Evolutionary conservation across 306 rosid species (phyloP).

Genomic region (Amphicarpaea edgeworthii): DNA sequence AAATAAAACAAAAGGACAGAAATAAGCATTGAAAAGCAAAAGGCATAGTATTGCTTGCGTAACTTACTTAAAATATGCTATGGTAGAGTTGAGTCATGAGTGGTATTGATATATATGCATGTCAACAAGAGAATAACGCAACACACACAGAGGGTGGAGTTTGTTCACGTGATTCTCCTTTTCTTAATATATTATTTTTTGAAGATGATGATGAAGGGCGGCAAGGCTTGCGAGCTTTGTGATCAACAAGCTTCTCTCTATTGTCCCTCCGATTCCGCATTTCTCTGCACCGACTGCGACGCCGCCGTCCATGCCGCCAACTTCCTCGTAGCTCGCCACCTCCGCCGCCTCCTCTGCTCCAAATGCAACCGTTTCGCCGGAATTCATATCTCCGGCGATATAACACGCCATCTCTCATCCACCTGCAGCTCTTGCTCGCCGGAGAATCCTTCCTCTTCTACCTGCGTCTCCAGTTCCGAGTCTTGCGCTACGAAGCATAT

Average conservation of each 20-base stretch:
- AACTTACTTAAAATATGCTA: not conserved
- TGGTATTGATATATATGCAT: too few relatives aligned
- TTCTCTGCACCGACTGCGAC: conserved; percentile 53
- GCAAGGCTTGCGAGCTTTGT: conserved; percentile 48
- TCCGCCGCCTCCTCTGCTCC: conserved; percentile 42
- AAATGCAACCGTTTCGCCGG: conserved; percentile 39
- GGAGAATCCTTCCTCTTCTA: conserved; percentile 39
- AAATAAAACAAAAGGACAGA: conserved; percentile 19
- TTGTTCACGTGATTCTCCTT: too few relatives aligned
- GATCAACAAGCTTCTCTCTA: conserved; percentile 37
- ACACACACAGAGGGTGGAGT: too few relatives aligned
- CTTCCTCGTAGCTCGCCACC: conserved; percentile 59
- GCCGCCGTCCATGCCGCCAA: conserved; percentile 48
- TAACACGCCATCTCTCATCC: not conserved
- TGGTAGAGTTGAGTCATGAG: too few relatives aligned
- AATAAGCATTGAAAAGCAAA: conserved; percentile 3
- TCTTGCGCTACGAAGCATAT: conserved; percentile 36
- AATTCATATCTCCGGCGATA: conserved; percentile 31
- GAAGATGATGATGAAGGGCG: conserved; percentile 13
- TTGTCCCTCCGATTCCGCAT: conserved; percentile 56
- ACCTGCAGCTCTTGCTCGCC: conserved; percentile 47
- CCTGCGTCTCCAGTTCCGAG: conserved; percentile 40
- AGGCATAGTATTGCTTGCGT: not conserved
- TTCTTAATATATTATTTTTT: too few relatives aligned
- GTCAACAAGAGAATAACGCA: too few relatives aligned